Base-by-base conservation (phyloP, 352 stramenopile genomes). In the Globisporangium rhizosaccharum region DNA sequence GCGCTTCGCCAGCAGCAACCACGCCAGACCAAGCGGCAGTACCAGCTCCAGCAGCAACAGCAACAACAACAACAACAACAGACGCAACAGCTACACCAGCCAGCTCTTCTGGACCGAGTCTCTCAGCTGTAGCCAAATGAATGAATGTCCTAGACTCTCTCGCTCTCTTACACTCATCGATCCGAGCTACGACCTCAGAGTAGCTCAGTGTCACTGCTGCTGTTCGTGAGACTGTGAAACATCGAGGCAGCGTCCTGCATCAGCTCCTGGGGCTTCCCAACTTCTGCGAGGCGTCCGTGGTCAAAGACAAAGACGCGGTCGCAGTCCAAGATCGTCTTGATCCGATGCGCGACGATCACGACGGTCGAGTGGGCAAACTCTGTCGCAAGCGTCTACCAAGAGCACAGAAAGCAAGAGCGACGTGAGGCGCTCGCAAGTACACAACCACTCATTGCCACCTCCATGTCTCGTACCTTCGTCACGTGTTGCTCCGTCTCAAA, bases 281-380 rank as follows among this genome's bases (percentile, higher is more conserved):
- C 71, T 62, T 93, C 85, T 11, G 70, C 74, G 7, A 93, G 56
- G 0, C 51, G 50, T 0, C 85, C 83, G 20, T 76, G 57, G 14
- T 90, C 82, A 12, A 95, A 69, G 4, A 95, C 45, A 3, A 93
- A 51, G 2, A 95, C 82, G 20, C 78, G 78, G 60, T 99, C 93
- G 62, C 90, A 98, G 47, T 97, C 77, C 67, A 98, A 86, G 59
- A 99, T 98, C 1, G 94, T 99, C 56, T 97, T 82, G 2, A 99
- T 75, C 15, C 97, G 82, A 73, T 99, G 97, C 15, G 97, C 97
- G 42, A 99, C 98, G 0, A 96, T 98, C 9, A 99, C 66, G 14
- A 99, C 85, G 4, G 97, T 99, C 2, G 90, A 92, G 12, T 82
- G 73, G 8, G 68, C 66, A 72, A 99, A 99, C 48, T 97, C 92